Evolutionary conservation across 208 protist genomes (phyloP).

Genomic region (Plasmodiophora brassicae): DNA sequence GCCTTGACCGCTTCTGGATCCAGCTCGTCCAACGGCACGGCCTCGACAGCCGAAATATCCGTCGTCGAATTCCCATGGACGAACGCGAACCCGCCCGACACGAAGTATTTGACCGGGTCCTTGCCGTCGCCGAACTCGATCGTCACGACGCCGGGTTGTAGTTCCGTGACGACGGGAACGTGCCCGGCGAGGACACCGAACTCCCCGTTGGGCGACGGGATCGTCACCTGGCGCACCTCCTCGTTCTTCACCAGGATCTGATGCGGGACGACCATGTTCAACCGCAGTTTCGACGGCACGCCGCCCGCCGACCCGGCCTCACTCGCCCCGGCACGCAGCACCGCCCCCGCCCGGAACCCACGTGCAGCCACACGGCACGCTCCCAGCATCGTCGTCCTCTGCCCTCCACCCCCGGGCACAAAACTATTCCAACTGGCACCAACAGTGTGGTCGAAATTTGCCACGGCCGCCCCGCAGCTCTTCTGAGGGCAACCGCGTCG

Average conservation of each 20-base stretch:
- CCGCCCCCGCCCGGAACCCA: not conserved
- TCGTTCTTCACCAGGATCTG: slow-evolving; percentile 6
- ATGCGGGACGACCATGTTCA: not conserved
- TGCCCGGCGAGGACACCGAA: slow-evolving; percentile 30
- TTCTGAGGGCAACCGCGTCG: too few species aligned
- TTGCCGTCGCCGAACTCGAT: not conserved
- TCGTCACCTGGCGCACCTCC: not conserved
- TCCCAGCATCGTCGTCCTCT: not conserved
- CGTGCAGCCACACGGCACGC: not conserved
- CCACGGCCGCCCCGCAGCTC: too few species aligned
- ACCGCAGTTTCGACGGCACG: not conserved
- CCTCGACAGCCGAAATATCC: slow-evolving; percentile 35
- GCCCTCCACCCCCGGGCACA: too few species aligned
- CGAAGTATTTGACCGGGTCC: not conserved
- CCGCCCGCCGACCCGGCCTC: not conserved
- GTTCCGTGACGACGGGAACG: slow-evolving; percentile 23
- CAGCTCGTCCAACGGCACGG: slow-evolving; percentile 2
- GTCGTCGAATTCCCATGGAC: slow-evolving; percentile 14
- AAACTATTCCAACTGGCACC: too few species aligned
- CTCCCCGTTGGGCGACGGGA: not conserved
- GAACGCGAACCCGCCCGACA: slow-evolving; percentile 28
- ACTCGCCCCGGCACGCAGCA: not conserved
- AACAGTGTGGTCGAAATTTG: too few species aligned
- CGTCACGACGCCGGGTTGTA: slow-evolving; percentile 36
- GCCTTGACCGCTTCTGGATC: slow-evolving; percentile 1